A percentile compares a stretch with the other conserved stretches of the same genome.
These are phyloP conservation scores for Karstenula rhodostoma DNA, from an alignment of 2,329 filamentous ascomycete species.

Conservation along the genomic window DNA sequence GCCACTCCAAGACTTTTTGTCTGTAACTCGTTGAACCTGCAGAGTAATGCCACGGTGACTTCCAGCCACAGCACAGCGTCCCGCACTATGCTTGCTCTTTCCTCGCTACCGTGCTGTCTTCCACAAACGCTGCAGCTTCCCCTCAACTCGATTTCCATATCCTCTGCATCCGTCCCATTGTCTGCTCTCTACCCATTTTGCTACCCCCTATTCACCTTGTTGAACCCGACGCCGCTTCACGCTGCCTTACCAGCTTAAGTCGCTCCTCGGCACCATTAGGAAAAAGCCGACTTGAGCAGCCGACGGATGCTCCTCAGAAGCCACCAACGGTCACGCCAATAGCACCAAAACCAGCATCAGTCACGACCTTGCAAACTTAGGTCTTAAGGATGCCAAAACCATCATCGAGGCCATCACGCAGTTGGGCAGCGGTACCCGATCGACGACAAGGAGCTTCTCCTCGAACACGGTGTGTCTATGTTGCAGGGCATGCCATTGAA, in stretches of 20 bases:
- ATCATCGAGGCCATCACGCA: slow-evolving; percentile 66
- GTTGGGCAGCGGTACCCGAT: slow-evolving; percentile 70
- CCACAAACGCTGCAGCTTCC: neutral
- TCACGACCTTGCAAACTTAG: slow-evolving; percentile 66
- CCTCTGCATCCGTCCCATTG: neutral
- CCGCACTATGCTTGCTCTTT: neutral
- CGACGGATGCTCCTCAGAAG: slow-evolving; percentile 21
- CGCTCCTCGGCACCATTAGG: slow-evolving; percentile 6
- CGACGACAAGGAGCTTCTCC: slow-evolving; percentile 64
- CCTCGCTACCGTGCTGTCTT: neutral
- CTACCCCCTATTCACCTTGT: neutral
- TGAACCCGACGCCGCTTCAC: neutral
- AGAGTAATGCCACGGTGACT: neutral
- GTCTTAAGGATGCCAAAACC: slow-evolving; percentile 53
- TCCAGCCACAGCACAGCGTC: neutral
- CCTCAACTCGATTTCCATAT: neutral
- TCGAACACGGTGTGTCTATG: slow-evolving; percentile 62
- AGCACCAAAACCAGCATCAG: slow-evolving; percentile 37
- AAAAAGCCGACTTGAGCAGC: slow-evolving; percentile 3
- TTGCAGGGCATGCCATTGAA: slow-evolving; percentile 60
- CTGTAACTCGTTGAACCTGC: neutral
- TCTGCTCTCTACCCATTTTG: neutral
- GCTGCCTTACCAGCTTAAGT: slow-evolving; percentile 3
- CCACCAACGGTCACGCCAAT: slow-evolving; percentile 30
- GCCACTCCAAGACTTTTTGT: neutral